Evolutionary conservation across 2,329 filamentous ascomycete species (phyloP).

Genomic region (Epichloe gansuensis): DNA sequence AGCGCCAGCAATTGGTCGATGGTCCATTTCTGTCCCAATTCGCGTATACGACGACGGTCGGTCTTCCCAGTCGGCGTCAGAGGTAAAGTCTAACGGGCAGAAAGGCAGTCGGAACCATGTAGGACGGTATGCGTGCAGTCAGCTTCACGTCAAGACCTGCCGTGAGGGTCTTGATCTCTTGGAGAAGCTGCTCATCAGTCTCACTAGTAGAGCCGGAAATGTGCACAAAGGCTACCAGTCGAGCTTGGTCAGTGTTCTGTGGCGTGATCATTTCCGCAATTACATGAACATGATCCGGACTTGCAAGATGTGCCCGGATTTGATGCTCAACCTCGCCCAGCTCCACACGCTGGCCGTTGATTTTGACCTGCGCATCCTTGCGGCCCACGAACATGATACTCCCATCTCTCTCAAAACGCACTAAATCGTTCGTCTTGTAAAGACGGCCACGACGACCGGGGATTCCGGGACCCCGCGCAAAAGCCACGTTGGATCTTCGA

Average conservation of each 20-base stretch:
- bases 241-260: too few species aligned
- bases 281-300: not conserved
- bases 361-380: conserved; percentile 42
- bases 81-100: not conserved
- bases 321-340: conserved; percentile 18
- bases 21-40: too few species aligned
- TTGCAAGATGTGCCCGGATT: not conserved
- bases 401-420: conserved; percentile 21
- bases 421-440: conserved; percentile 38
- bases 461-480: not conserved
- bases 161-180: too few species aligned
- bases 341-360: conserved; percentile 42
- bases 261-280: not conserved
- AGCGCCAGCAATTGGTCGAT: too few species aligned
- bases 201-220: too few species aligned
- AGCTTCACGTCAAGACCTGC: too few species aligned
- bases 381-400: conserved; percentile 33
- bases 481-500: not conserved
- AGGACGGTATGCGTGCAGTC: not conserved
- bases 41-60: not conserved
- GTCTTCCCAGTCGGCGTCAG: conserved; percentile 1
- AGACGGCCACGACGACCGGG: conserved; percentile 11
- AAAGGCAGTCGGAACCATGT: not conserved
- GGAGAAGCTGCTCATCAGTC: too few species aligned
- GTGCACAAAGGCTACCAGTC: too few species aligned